Percentiles rank a stretch among this genome's conserved stretches.
These are phyloP conservation scores for Thielaviopsis cerberus DNA, from an alignment of 2,329 filamentous ascomycete genomes.

Conservation along the genomic window DNA sequence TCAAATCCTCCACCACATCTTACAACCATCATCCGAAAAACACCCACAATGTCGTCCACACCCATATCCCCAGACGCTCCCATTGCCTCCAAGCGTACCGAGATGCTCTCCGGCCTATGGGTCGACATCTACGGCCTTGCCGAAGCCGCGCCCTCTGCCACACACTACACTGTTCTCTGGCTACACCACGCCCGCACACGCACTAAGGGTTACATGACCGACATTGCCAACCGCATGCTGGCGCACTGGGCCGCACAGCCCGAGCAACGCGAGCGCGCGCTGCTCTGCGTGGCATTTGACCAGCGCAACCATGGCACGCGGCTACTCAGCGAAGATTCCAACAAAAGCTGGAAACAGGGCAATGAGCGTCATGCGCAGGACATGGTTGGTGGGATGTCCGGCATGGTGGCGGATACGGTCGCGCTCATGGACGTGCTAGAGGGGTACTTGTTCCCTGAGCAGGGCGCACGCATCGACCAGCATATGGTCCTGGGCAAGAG, in stretches of 20 bases:
- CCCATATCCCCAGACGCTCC: constrained; percentile 16
- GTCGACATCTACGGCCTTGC: constrained; percentile 65
- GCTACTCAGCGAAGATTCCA: constrained; percentile 46
- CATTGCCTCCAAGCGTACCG: constrained; percentile 41
- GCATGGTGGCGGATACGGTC: constrained; percentile 56
- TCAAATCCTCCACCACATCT: too few species aligned
- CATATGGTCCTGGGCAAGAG: constrained; percentile 69
- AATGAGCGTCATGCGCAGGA: constrained; percentile 74
- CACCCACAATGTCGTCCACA: neutral
- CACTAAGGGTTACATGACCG: constrained; percentile 54
- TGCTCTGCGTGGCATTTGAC: constrained; percentile 75
- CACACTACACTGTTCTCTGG: constrained; percentile 64
- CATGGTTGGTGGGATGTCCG: constrained; percentile 65
- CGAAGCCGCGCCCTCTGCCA: constrained; percentile 37
- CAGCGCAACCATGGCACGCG: constrained; percentile 81
- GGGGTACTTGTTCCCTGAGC: constrained; percentile 48
- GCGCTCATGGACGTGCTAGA: constrained; percentile 59
- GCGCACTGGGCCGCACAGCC: constrained; percentile 42
- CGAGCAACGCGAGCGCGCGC: constrained; percentile 25
- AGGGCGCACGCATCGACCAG: constrained; percentile 28
- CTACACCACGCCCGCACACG: constrained; percentile 66
- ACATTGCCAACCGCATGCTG: constrained; percentile 51
- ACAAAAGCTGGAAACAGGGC: constrained; percentile 56
- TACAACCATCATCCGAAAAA: too few species aligned
- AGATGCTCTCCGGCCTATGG: constrained; percentile 60